These are phyloP conservation scores for Rehmannia glutinosa DNA, from an alignment of 257 asterid genomes.

Conservation along the genomic window DNA sequence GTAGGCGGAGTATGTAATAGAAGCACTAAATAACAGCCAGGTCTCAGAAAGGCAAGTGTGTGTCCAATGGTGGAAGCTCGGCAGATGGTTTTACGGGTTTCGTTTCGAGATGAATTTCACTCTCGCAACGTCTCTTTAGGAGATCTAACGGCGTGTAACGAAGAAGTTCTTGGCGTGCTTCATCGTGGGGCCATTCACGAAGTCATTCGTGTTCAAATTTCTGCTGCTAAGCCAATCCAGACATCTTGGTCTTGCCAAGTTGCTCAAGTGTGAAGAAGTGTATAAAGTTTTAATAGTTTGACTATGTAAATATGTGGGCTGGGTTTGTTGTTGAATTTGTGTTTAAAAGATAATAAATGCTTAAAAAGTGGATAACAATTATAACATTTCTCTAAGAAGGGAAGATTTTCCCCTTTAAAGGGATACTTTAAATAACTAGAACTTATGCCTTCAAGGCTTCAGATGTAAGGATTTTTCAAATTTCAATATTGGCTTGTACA, in stretches of 20 bases:
- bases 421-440: no score
- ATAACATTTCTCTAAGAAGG: no score
- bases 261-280: slow-evolving; percentile 23
- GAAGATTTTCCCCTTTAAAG: no score
- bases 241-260: slow-evolving; percentile 53
- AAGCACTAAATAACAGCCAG: slow-evolving; percentile 39
- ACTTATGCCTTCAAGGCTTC: no score
- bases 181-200: slow-evolving; percentile 81
- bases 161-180: slow-evolving; percentile 65
- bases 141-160: slow-evolving; percentile 37
- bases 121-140: slow-evolving; percentile 44
- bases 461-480: no score
- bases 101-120: slow-evolving; percentile 62
- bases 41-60: slow-evolving; percentile 65
- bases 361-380: no score
- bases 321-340: slow-evolving; percentile 4
- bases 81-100: slow-evolving; percentile 77
- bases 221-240: slow-evolving; percentile 40
- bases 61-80: slow-evolving; percentile 88
- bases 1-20: slow-evolving; percentile 43
- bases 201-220: slow-evolving; percentile 70
- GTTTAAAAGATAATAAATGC: no score
- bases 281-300: not conserved
- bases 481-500: no score
- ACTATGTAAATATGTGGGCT: slow-evolving; percentile 17